Conservation (phyloP, 805 yeast genomes). For the Candida hispaniensis region DNA sequence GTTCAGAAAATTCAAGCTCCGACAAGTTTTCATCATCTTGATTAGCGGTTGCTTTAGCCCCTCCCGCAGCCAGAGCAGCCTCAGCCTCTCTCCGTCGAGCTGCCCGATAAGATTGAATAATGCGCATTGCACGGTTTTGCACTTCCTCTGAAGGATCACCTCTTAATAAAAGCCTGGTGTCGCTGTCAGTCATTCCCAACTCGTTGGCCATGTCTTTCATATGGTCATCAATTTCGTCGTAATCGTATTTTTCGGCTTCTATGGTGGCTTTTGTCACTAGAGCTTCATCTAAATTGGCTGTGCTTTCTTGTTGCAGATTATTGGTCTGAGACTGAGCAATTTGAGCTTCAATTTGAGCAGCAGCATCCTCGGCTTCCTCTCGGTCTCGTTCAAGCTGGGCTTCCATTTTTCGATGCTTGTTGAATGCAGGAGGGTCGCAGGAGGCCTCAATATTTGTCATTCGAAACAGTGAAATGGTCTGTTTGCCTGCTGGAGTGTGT, state of each 20-base stretch:
- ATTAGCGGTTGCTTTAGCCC: constrained; percentile 49
- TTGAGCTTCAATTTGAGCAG: constrained; percentile 6
- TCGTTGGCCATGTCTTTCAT: constrained; percentile 3
- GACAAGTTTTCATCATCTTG: constrained; percentile 80
- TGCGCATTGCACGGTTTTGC: constrained; percentile 9
- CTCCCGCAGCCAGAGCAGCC: no score
- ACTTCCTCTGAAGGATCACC: constrained; percentile 14
- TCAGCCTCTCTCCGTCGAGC: no score
- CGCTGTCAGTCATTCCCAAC: no score
- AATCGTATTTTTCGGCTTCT: constrained; percentile 16
- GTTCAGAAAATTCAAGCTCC: no score
- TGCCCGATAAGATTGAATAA: neutral
- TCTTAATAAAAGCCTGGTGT: no score
- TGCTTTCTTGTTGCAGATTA: constrained; percentile 3
- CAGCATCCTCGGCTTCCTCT: constrained; percentile 15
- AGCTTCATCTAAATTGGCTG: constrained; percentile 14
- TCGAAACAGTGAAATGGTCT: constrained; percentile 69
- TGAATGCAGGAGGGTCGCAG: constrained; percentile 78
- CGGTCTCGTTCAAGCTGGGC: constrained; percentile 19
- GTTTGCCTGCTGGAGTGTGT: constrained; percentile 57
- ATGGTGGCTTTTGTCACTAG: constrained; percentile 15
- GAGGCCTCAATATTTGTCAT: constrained; percentile 32
- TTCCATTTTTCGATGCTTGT: constrained; percentile 47
- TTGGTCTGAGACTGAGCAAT: constrained; percentile 8
- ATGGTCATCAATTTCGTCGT: constrained; percentile 7